Base-by-base conservation (phyloP, 202 grass and related monocot species). In the Setaria viridis region DNA sequence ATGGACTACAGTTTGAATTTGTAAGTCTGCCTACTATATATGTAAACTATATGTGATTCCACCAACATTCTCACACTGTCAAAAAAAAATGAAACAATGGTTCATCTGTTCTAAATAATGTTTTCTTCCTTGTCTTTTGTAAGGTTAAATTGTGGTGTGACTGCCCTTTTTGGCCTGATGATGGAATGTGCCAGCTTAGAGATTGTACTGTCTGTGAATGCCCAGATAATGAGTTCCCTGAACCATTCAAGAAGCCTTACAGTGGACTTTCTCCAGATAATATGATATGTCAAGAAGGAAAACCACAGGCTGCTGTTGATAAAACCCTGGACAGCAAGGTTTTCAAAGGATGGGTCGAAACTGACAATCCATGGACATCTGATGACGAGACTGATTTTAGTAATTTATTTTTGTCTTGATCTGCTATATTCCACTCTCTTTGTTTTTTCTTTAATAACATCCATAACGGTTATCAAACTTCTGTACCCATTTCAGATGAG, bases 81-180 rank as follows among this genome's bases (percentile, higher is more conserved):
- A 41, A 41, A 41, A 8, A 55, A 72, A 34, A 71, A 11, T 25
- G 30, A 57, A 79, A 37, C 48, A 20, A 62, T 54, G 2, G 12
- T 43, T 65, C 71, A 29, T 47, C 49, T 84, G 30, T 72, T 80
- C 67, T 72, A 73, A 82, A 9, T 67, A 20, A 63, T 82, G 7
- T 0, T 15, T 53, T 76, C 2, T 21, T 85, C 77, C 46, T 80
- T 88, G 62, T 50, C 20, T 58, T 81, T 62, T 87, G 46, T 64
- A 85, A 99, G 97, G 93, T 91, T 83, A 99, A 99, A 85, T 74
- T 99, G 76, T 94, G 97, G 97, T 99, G 97, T 81, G 92, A 97
- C 83, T 99, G 97, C 74, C 94, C 92, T 62, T 97, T 99, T 69
- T 99, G 97, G 90, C 94, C 94, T 76, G 97, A 97, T 80, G 97